Base-by-base conservation (phyloP, 2,329 filamentous ascomycete species). In the Apiospora aurea region DNA sequence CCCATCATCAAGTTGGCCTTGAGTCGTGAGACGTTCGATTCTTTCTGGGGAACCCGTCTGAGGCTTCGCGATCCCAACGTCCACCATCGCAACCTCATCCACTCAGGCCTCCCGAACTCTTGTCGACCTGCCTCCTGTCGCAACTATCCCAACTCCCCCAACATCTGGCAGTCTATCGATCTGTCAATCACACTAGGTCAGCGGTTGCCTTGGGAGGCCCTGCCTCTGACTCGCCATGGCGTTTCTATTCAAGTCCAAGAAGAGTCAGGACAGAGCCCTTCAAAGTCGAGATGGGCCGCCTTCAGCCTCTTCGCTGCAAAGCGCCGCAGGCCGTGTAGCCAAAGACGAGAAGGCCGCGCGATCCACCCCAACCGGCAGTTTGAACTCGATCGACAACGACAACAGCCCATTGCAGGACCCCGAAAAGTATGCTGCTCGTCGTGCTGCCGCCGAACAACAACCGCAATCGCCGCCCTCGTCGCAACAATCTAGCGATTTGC, bases 181-280 rank as follows among this genome's bases (percentile, higher is more conserved):
- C 29, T 21, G 57, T 41, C 57, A 5, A 64, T 41, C 34, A 41
- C 8, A n/a, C 57, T 64, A 64, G 57, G 57, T 41, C 57, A 64
- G 34, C 57, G 57, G 57, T 41, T 64, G 57, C 66, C 66, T 14
- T 47, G 41, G 66, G 66, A 68, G 66, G 66, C 41, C 41, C 66
- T 68, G 66, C 66, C 66, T 68, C 66, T 47, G 66, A 46, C 44
- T 68, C 82, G 86, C 82, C 82, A 95, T 95, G 93, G 91, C 93
- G 76, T 95, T 95, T 82, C 87, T 95, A 74, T 95, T 95, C 86
- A 94, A 94, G 82, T 93, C 91, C 71, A 95, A 94, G 84, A 94
- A 94, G 83, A 88, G 89, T 79, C 91, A 92, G 81, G 90, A 92
- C 77, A 89, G 90, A 79, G 84, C 84, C 72, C 80, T 88, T 75